These are phyloP conservation scores for Physcia stellaris DNA, from an alignment of 495 filamentous ascomycete genomes.

Conservation along the genomic window DNA sequence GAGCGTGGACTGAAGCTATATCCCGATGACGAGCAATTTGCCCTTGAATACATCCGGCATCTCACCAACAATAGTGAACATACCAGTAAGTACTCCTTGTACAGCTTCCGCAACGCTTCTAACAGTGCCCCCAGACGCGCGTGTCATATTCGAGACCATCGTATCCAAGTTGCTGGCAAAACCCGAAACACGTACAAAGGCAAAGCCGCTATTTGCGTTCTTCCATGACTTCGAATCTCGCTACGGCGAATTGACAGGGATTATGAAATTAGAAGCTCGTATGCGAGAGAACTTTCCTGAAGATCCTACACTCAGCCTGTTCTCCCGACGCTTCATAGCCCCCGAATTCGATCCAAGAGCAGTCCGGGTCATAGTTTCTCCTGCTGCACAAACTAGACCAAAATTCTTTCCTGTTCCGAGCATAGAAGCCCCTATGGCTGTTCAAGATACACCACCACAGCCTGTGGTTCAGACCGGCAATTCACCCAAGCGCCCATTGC, in stretches of 20 bases:
- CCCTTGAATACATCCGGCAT: slow-evolving; percentile 89
- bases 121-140: slow-evolving; percentile 50
- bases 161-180: slow-evolving; percentile 65
- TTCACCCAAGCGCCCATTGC: slow-evolving; percentile 65
- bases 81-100: slow-evolving; percentile 56
- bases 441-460: slow-evolving; percentile 41
- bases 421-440: slow-evolving; percentile 20
- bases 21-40: slow-evolving; percentile 80
- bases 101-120: slow-evolving; percentile 6
- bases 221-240: slow-evolving; percentile 92
- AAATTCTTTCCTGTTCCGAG: slow-evolving; percentile 42
- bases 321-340: slow-evolving; percentile 59
- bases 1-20: slow-evolving; percentile 87
- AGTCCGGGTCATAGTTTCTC: slow-evolving; percentile 70
- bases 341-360: slow-evolving; percentile 60
- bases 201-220: slow-evolving; percentile 73
- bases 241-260: slow-evolving; percentile 79
- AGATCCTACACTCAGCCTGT: slow-evolving; percentile 61
- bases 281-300: slow-evolving; percentile 88
- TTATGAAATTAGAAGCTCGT: slow-evolving; percentile 77
- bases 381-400: slow-evolving; percentile 56
- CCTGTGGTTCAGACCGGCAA: slow-evolving; percentile 40
- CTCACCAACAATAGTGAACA: slow-evolving; percentile 80
- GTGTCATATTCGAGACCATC: slow-evolving; percentile 87
- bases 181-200: slow-evolving; percentile 53